Evolutionary conservation across 1,284 basidiomycete species (phyloP), one percentile per base, ranked within the genome.

Genomic region (Cryptococcus deneoformans): DNA sequence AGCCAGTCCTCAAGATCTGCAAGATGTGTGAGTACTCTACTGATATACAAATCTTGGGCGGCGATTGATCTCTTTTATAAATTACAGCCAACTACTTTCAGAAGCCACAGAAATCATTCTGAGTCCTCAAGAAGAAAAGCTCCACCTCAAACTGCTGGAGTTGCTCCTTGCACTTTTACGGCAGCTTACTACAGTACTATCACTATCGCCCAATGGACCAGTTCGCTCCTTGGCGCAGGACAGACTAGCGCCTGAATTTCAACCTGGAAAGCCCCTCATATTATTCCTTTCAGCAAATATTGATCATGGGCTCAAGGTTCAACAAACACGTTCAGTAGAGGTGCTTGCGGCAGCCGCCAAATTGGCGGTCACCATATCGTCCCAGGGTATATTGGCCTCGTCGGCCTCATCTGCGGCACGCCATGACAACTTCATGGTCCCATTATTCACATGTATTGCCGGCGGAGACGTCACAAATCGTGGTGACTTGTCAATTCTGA

Each of bases 281-380:
- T 39, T 49, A 5, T 46, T 70, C 5, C 35, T 71, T 20, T 20
- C 20, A 20, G 20, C 20, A 20, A 60, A 63, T 46, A 43, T 73
- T 36, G 64, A 69, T 16, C 53, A 64, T 51, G 46, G 59, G 2
- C 50, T 54, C 10, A 70, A 71, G 57, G 52, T 65, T 0, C 57
- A 64, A 9, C 62, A 64, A 10, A 50, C 59, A 12, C 68, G 71
- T 5, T 60, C 72, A 0, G 53, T 57, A 6, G 73, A 74, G 37
- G 57, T 63, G 1, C 54, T 71, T 4, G 54, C 54, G 2, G 60
- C 63, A 0, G 65, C 64, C 3, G 56, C 56, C 1, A 44, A 60
- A 11, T 58, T 68, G 2, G 50, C 59, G 6, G 16, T 14, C 12
- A 20, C 20, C 20, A 20, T 20, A 20, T 20, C 20, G 20, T 20